Conservation (phyloP, 164 flowering plant genomes). For the Macadamia tetraphylla region DNA sequence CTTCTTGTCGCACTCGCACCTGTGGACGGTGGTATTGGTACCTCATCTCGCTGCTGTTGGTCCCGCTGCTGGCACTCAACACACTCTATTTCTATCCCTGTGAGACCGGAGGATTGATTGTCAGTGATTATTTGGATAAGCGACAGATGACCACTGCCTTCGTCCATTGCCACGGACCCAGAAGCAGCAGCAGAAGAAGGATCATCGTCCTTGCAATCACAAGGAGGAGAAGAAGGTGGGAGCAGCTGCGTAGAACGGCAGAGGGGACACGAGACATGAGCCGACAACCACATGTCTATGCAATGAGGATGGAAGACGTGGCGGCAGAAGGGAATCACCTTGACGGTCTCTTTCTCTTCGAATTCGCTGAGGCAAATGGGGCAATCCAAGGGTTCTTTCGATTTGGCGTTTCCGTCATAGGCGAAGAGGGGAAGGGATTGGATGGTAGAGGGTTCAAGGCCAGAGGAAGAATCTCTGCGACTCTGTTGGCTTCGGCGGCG, state of each 20-base stretch:
- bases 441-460: constrained; percentile 20
- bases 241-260: constrained; percentile 39
- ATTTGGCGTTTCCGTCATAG: constrained; percentile 14
- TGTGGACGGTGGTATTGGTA: too few species aligned
- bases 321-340: constrained; percentile 41
- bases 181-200: too few species aligned
- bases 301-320: constrained; percentile 62
- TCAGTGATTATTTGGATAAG: too few species aligned
- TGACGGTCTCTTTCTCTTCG: constrained; percentile 40
- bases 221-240: not conserved
- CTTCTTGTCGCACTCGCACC: too few species aligned
- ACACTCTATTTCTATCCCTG: too few species aligned
- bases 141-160: too few species aligned
- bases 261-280: constrained; percentile 57
- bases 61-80: too few species aligned
- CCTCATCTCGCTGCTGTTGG: too few species aligned
- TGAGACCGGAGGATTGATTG: too few species aligned
- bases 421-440: constrained; percentile 38
- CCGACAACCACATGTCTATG: constrained; percentile 54
- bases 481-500: constrained; percentile 17
- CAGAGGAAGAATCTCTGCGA: not conserved
- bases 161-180: too few species aligned
- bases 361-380: constrained; percentile 57
- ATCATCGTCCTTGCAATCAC: too few species aligned
- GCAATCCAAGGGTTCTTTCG: constrained; percentile 37